Evolutionary conservation across 1,284 basidiomycete species (phyloP).

Genomic region (Macrocystidia cucumis): DNA sequence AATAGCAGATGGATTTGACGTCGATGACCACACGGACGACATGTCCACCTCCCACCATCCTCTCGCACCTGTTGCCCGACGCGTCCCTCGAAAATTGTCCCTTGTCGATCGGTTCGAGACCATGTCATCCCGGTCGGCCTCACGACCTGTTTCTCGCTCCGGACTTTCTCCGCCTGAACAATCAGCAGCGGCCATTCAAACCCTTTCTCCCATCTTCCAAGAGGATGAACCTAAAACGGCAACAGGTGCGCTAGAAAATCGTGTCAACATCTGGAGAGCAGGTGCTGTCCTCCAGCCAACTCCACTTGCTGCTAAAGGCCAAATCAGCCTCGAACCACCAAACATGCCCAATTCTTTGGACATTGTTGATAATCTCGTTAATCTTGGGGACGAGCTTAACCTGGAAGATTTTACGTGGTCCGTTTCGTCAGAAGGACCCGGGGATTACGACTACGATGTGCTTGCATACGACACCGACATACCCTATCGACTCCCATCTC

Average conservation of each 20-base stretch:
- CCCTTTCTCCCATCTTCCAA: slow-evolving; percentile 55
- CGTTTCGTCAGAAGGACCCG: slow-evolving; percentile 56
- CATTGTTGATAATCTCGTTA: slow-evolving; percentile 23
- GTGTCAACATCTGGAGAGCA: slow-evolving; percentile 60
- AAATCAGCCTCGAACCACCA: slow-evolving; percentile 43
- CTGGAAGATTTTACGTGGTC: slow-evolving; percentile 67
- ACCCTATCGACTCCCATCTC: slow-evolving; percentile 25
- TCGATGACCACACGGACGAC: slow-evolving; percentile 18
- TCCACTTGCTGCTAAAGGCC: slow-evolving; percentile 42
- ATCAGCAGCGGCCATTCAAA: slow-evolving; percentile 18
- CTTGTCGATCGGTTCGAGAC: slow-evolving; percentile 56
- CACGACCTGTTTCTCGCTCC: slow-evolving; percentile 17
- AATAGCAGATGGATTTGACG: slow-evolving; percentile 32
- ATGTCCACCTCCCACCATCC: slow-evolving; percentile 6
- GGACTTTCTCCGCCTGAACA: slow-evolving; percentile 22
- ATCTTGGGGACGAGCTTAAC: slow-evolving; percentile 35
- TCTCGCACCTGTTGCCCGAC: slow-evolving; percentile 23
- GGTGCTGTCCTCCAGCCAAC: slow-evolving; percentile 41
- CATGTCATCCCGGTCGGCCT: slow-evolving; percentile 27
- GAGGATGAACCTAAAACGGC: slow-evolving; percentile 47
- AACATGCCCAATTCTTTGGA: slow-evolving; percentile 43
- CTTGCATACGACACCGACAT: too few relatives aligned
- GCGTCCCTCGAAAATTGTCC: slow-evolving; percentile 59
- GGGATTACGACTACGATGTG: slow-evolving; percentile 33
- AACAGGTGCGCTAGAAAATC: slow-evolving; percentile 40